Conservation (phyloP, 768 basidiomycete species). For the Rhodotorula sphaerocarpa region DNA sequence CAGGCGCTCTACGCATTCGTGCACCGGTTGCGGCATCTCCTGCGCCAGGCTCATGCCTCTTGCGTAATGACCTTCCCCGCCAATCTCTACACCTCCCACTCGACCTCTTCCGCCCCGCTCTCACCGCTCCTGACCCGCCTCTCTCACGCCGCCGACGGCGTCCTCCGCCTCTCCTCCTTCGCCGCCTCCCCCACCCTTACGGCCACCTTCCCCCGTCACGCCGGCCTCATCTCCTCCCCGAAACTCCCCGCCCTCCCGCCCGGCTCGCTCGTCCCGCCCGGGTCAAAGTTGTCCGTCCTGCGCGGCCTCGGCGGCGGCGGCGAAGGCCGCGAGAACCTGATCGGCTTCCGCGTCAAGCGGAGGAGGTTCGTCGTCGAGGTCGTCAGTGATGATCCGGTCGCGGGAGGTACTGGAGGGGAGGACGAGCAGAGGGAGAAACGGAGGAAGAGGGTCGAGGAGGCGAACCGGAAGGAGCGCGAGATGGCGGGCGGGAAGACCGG, state of each 20-base stretch:
- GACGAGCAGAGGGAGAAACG: conserved; percentile 1
- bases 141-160: conserved; percentile 29
- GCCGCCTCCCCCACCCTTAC: conserved; percentile 61
- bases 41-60: conserved; percentile 14
- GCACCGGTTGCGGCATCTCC: conserved; percentile 52
- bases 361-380: conserved; percentile 84
- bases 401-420: conserved; percentile 5
- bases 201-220: conserved; percentile 68
- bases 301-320: conserved; percentile 59
- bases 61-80: conserved; percentile 32
- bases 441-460: conserved; percentile 13
- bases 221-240: conserved; percentile 73
- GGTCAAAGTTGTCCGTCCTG: conserved; percentile 71
- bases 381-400: conserved; percentile 52
- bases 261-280: conserved; percentile 64
- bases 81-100: conserved; percentile 41
- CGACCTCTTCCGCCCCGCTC: conserved; percentile 17
- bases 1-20: conserved; percentile 60
- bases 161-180: conserved; percentile 35
- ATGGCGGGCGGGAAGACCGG: conserved; percentile 6
- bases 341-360: conserved; percentile 86
- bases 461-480: conserved; percentile 25
- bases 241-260: conserved; percentile 52
- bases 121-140: conserved; percentile 25
- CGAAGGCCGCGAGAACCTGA: conserved; percentile 83